Percentiles rank a stretch among this genome's conserved stretches.
Conservation (phyloP, 2,329 filamentous ascomycete genomes). For the Neonectria hederae region DNA sequence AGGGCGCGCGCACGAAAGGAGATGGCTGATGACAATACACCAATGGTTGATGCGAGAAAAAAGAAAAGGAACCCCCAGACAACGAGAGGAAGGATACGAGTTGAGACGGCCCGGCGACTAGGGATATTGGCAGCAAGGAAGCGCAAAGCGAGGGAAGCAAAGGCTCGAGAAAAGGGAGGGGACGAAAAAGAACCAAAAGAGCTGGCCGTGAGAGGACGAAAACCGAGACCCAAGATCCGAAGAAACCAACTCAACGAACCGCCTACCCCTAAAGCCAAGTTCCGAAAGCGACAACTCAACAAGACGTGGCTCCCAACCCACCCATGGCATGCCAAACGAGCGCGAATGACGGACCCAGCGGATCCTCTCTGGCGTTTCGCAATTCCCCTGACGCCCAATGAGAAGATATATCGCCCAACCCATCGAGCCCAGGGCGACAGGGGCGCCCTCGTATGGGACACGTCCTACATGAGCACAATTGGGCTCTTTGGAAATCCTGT, state of each 20-base stretch:
- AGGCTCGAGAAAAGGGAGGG: conserved; percentile 38
- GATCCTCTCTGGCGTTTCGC: conserved; percentile 91
- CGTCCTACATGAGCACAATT: conserved; percentile 92
- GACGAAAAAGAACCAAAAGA: conserved; percentile 21
- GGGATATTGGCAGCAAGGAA: conserved; percentile 69
- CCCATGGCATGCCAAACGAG: conserved; percentile 90
- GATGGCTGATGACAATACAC: conserved; percentile 92
- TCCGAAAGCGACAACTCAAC: conserved; percentile 82
- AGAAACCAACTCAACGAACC: conserved; percentile 74
- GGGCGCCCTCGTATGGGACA: conserved; percentile 89
- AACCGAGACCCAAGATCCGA: conserved; percentile 71
- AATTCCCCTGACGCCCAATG: conserved; percentile 83
- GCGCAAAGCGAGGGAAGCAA: conserved; percentile 53
- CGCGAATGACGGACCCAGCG: conserved; percentile 83
- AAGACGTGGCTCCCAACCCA: conserved; percentile 98
- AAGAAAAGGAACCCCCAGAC: conserved; percentile 70
- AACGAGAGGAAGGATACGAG: conserved; percentile 69
- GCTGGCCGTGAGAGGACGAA: conserved; percentile 34
- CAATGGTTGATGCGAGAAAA: conserved; percentile 73
- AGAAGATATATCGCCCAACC: conserved; percentile 88
- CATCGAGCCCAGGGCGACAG: conserved; percentile 80
- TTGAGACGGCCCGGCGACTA: conserved; percentile 79
- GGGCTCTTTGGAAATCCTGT: conserved; percentile 73
- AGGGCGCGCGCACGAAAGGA: conserved; percentile 73
- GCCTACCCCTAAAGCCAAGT: conserved; percentile 68